Percentiles rank a stretch among this genome's conserved stretches.
Conservation (phyloP, 2,329 filamentous ascomycete genomes). For the Trichoderma sp. region DNA sequence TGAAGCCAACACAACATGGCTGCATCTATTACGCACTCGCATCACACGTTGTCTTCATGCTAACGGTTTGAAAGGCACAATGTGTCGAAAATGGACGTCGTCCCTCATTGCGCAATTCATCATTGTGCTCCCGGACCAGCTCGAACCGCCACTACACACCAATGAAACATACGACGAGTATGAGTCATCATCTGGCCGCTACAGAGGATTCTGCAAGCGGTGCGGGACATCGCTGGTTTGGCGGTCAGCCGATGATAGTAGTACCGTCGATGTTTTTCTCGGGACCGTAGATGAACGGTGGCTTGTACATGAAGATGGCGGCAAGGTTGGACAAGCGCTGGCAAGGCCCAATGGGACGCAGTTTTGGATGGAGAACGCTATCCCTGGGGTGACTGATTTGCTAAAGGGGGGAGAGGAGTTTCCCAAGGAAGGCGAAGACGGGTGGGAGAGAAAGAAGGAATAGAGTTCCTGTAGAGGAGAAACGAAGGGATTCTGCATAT, state of each 20-base stretch:
- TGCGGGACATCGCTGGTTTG: slow-evolving; percentile 9
- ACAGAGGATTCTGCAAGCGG: slow-evolving; percentile 9
- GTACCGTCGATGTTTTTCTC: slow-evolving; percentile 4
- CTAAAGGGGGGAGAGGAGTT: neutral
- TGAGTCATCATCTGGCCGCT: slow-evolving; percentile 6
- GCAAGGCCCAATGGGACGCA: slow-evolving; percentile 3
- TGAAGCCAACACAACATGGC: neutral
- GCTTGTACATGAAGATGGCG: slow-evolving; percentile 6
- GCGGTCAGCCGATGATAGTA: neutral
- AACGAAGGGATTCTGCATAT: no score
- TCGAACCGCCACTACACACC: neutral
- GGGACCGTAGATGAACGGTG: slow-evolving; percentile 2
- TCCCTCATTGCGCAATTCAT: slow-evolving; percentile 15
- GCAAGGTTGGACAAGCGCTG: slow-evolving; percentile 9
- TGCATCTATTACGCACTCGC: neutral
- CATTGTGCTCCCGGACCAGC: neutral
- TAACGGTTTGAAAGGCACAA: neutral
- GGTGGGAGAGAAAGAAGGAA: slow-evolving; percentile 6
- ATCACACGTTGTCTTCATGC: neutral
- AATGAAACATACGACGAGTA: neutral
- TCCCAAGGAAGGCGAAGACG: slow-evolving; percentile 1
- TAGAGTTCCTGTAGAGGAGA: neutral
- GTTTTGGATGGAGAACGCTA: slow-evolving; percentile 13
- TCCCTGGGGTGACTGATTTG: slow-evolving; percentile 2
- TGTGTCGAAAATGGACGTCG: slow-evolving; percentile 13